phyloP scores from a whole-genome alignment of 495 filamentous ascomycete genomes.

The Penicillium manginii region DNA sequence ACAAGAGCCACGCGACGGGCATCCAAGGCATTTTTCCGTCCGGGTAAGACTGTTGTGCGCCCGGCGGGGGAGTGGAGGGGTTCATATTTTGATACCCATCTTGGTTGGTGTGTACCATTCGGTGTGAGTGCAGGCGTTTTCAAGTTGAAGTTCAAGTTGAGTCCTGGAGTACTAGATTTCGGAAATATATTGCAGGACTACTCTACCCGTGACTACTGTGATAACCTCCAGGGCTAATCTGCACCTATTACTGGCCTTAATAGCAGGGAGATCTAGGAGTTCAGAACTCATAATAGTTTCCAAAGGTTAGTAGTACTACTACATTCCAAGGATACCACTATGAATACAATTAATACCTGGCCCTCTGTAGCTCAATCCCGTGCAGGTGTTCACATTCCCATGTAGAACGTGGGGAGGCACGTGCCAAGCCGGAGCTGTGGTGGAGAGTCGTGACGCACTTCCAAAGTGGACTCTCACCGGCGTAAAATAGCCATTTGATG shows the following conservation, averaged over 20 bases:
- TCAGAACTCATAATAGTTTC: no score
- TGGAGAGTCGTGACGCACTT: slow-evolving; percentile 1
- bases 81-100: slow-evolving; percentile 1
- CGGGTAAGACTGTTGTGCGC: slow-evolving; percentile 4
- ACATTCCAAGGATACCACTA: background rate
- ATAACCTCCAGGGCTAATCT: no score
- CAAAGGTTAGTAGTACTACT: background rate
- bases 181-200: no score
- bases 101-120: background rate
- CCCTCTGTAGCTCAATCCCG: no score
- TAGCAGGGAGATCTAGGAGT: no score
- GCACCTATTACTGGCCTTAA: no score
- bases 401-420: slow-evolving; percentile 16
- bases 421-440: slow-evolving; percentile 24
- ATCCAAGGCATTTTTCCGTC: slow-evolving; percentile 13
- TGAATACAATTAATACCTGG: background rate
- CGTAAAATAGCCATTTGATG: background rate
- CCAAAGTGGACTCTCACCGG: background rate
- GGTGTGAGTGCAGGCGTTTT: no score
- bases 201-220: no score
- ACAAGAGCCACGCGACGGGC: slow-evolving; percentile 16
- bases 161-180: no score
- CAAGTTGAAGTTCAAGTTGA: background rate
- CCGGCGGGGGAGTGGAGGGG: slow-evolving; percentile 3
- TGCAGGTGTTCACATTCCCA: background rate